Evolutionary conservation across 2,329 filamentous ascomycete species (phyloP).

Genomic region (Claviceps maximensis): DNA sequence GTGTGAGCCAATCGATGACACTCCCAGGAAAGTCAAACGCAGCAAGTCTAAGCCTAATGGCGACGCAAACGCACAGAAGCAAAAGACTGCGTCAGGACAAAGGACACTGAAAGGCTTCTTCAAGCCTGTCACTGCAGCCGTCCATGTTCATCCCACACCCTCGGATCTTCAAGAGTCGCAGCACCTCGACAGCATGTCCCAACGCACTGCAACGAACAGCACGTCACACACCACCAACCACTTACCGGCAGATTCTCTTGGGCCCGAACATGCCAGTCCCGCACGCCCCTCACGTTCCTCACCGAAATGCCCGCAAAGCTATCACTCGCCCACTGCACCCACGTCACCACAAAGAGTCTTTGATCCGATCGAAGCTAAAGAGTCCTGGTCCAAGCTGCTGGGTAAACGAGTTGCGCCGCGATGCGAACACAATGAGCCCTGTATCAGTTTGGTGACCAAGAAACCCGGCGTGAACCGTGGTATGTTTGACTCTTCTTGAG

Average conservation of each 20-base stretch:
- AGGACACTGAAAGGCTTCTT: slow-evolving; percentile 69
- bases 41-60: slow-evolving; percentile 15
- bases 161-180: neutral
- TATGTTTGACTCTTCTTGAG: slow-evolving; percentile 25
- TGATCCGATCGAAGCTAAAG: slow-evolving; percentile 60
- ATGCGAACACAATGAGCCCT: slow-evolving; percentile 83
- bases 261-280: neutral
- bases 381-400: slow-evolving; percentile 78
- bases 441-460: slow-evolving; percentile 71
- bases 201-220: neutral
- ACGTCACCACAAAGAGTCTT: slow-evolving; percentile 31
- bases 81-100: slow-evolving; percentile 24
- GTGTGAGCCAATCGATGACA: neutral
- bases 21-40: slow-evolving; percentile 12
- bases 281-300: neutral
- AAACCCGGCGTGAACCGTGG: slow-evolving; percentile 77
- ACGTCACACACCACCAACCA: neutral
- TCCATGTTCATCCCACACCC: neutral
- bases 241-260: neutral
- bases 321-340: neutral
- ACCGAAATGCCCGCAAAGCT: neutral
- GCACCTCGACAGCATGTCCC: neutral
- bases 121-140: slow-evolving; percentile 31
- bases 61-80: slow-evolving; percentile 17
- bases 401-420: slow-evolving; percentile 59